These are phyloP conservation scores for Alnus glutinosa DNA, from an alignment of 306 rosid genomes.

Conservation along the genomic window DNA sequence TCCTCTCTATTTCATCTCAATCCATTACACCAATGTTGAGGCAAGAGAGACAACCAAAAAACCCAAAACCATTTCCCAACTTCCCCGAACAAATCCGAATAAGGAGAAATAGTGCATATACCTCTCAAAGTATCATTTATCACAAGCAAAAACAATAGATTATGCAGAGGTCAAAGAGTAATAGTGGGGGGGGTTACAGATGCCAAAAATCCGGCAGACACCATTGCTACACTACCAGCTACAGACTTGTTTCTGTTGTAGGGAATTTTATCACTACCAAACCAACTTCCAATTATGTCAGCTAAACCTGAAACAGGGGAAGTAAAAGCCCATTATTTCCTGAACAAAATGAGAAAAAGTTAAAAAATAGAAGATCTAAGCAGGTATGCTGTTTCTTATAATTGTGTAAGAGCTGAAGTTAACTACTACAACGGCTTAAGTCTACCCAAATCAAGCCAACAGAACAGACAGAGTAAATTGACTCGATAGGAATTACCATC, in stretches of 20 bases:
- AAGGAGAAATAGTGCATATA: conserved; percentile 82
- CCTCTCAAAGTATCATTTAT: conserved; percentile 46
- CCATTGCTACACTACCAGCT: conserved; percentile 90
- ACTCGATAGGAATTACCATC: conserved; percentile 65
- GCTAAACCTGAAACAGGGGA: conserved; percentile 66
- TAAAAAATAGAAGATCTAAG: neutral
- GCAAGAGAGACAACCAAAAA: conserved; percentile 66
- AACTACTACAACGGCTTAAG: neutral
- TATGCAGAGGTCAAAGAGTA: conserved; percentile 17
- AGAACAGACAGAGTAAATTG: conserved; percentile 18
- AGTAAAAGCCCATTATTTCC: neutral
- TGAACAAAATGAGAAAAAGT: neutral
- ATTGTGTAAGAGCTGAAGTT: neutral
- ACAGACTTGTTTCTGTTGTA: conserved; percentile 79
- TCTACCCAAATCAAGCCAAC: conserved; percentile 12
- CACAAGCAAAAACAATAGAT: conserved; percentile 4
- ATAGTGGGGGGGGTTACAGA: conserved; percentile 39
- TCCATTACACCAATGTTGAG: conserved; percentile 70
- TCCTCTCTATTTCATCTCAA: too few relatives aligned
- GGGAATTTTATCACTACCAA: conserved; percentile 64
- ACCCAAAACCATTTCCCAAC: conserved; percentile 60
- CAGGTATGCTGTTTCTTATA: neutral
- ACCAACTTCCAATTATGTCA: conserved; percentile 77
- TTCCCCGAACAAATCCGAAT: conserved; percentile 63
- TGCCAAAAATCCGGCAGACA: conserved; percentile 65